Percentiles rank a stretch among this genome's conserved stretches.
phyloP scores from a whole-genome alignment of 1,284 basidiomycete genomes.

The Cerioporus squamosus region DNA sequence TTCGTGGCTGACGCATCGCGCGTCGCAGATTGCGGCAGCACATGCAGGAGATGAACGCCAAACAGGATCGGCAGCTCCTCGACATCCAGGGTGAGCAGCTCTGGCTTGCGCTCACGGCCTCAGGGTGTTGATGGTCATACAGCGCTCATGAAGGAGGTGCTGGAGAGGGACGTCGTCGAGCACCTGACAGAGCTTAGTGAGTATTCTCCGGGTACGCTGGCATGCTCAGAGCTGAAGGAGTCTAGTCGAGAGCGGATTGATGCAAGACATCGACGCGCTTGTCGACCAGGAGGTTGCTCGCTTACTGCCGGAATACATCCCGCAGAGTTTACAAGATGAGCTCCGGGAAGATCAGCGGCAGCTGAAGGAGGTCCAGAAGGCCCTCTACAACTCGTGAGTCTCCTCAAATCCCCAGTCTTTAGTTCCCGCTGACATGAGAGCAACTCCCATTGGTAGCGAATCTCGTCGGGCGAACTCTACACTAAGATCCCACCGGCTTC shows the following conservation, averaged over 20 bases:
- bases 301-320: constrained; percentile 49
- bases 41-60: too few species aligned
- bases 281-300: constrained; percentile 49
- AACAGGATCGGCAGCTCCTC: constrained; percentile 40
- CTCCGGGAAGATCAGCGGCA: constrained; percentile 48
- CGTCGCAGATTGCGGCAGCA: too few species aligned
- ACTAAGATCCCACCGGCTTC: constrained; percentile 43
- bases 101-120: background rate
- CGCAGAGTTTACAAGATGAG: constrained; percentile 50
- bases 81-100: constrained; percentile 48
- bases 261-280: constrained; percentile 46
- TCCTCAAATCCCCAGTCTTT: background rate
- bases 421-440: background rate
- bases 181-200: constrained; percentile 49
- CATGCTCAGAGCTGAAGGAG: background rate
- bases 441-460: constrained; percentile 40
- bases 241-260: constrained; percentile 48
- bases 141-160: constrained; percentile 51
- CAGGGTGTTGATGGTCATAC: background rate
- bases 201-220: too few species aligned
- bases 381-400: constrained; percentile 60
- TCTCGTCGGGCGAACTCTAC: constrained; percentile 54
- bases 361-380: constrained; percentile 51
- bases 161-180: constrained; percentile 47
- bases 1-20: background rate